A percentile compares a stretch with the other conserved stretches of the same genome.
Conservation (phyloP, 179 eudicot genomes). For the Pouteria campechiana region DNA sequence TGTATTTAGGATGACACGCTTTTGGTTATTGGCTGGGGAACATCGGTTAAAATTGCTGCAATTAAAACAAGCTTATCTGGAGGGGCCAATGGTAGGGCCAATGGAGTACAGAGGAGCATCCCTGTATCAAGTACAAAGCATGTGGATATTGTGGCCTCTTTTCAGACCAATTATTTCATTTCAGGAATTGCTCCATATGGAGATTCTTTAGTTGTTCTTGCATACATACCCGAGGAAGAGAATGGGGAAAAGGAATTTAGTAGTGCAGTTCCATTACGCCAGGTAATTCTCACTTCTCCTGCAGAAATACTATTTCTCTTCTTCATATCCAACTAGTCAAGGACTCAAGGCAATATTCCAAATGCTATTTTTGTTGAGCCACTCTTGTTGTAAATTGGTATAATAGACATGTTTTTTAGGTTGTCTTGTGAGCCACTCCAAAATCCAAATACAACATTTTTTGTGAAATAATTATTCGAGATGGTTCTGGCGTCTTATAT, state of each 20-base stretch:
- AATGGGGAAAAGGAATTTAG: constrained; percentile 80
- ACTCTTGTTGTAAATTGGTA: too few relatives aligned
- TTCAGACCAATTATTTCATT: constrained; percentile 81
- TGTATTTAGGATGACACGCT: constrained; percentile 70
- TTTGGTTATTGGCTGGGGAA: constrained; percentile 98
- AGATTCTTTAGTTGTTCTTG: constrained; percentile 82
- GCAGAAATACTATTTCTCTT: too few relatives aligned
- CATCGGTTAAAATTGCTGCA: constrained; percentile 82
- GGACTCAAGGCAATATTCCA: too few relatives aligned
- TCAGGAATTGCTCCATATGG: constrained; percentile 98
- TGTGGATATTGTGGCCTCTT: constrained; percentile 95
- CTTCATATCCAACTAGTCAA: too few relatives aligned
- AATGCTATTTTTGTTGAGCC: too few relatives aligned
- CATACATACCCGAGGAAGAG: constrained; percentile 81
- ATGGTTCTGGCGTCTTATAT: too few relatives aligned
- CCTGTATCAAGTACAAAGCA: constrained; percentile 40
- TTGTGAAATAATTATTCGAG: too few relatives aligned
- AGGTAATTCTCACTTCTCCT: constrained; percentile 36
- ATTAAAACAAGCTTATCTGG: constrained; percentile 37
- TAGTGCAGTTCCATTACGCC: constrained; percentile 62
- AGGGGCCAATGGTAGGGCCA: constrained; percentile 35
- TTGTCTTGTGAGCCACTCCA: too few relatives aligned
- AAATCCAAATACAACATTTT: too few relatives aligned
- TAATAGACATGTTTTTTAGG: too few relatives aligned
- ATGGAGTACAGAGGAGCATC: constrained; percentile 51